phyloP scores from a whole-genome alignment of 1,284 basidiomycete genomes.

The Pyrrhoderma noxium region DNA sequence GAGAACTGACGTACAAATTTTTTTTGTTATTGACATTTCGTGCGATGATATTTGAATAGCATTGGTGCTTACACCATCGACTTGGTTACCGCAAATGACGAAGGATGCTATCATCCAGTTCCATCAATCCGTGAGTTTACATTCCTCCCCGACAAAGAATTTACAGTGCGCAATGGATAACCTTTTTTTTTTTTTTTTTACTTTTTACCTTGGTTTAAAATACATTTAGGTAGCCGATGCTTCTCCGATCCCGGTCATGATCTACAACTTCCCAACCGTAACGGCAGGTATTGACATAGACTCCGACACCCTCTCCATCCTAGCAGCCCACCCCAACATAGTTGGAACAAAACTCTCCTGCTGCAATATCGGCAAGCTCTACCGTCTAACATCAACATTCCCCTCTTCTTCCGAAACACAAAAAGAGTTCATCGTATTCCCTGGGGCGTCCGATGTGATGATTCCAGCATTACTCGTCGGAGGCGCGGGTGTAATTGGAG shows the following conservation, averaged over 20 bases:
- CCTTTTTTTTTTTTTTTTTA: too few relatives aligned
- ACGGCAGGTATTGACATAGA: slow-evolving; percentile 84
- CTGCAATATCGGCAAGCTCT: slow-evolving; percentile 78
- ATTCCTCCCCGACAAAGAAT: background rate
- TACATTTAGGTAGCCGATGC: slow-evolving; percentile 62
- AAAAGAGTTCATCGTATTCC: slow-evolving; percentile 51
- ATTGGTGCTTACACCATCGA: slow-evolving; percentile 67
- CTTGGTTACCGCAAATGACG: slow-evolving; percentile 60
- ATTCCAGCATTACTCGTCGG: slow-evolving; percentile 62
- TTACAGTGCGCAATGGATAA: too few relatives aligned
- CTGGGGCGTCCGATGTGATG: slow-evolving; percentile 60
- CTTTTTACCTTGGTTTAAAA: background rate
- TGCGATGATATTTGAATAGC: too few relatives aligned
- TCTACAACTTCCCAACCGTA: slow-evolving; percentile 85
- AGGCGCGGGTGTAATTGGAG: slow-evolving; percentile 65
- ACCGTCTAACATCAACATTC: slow-evolving; percentile 58
- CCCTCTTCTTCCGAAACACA: slow-evolving; percentile 31
- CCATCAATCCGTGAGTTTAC: slow-evolving; percentile 45
- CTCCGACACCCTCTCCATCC: slow-evolving; percentile 68
- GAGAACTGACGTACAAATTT: too few relatives aligned
- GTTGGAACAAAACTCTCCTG: slow-evolving; percentile 87
- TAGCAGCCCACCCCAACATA: slow-evolving; percentile 80
- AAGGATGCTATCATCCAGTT: slow-evolving; percentile 55
- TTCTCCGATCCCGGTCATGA: slow-evolving; percentile 79
- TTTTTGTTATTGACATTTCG: too few relatives aligned